A percentile compares a stretch with the other conserved stretches of the same genome.
phyloP scores from a whole-genome alignment of 805 yeast genomes.

The Cephaloascus fragrans region DNA sequence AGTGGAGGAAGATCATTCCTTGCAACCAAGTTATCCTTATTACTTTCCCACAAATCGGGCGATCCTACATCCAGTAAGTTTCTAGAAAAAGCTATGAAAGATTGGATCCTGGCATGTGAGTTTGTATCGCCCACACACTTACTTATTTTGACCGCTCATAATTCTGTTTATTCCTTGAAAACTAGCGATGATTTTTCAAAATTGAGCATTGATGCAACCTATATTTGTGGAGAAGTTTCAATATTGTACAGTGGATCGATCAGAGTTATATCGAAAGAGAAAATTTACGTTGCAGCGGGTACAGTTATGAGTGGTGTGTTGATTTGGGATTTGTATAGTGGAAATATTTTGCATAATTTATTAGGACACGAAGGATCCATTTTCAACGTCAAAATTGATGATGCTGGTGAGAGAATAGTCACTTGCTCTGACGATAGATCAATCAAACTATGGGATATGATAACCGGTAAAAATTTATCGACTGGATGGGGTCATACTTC shows the following conservation, averaged over 20 bases:
- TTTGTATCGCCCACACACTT: slow-evolving; percentile 29
- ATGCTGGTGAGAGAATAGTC: slow-evolving; percentile 43
- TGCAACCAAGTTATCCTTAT: slow-evolving; percentile 9
- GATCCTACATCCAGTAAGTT: slow-evolving; percentile 2
- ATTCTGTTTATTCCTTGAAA: slow-evolving; percentile 34
- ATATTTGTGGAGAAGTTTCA: slow-evolving; percentile 59
- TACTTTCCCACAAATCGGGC: too few species aligned
- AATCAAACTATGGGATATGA: slow-evolving; percentile 62
- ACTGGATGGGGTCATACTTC: slow-evolving; percentile 97
- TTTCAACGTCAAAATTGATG: slow-evolving; percentile 63
- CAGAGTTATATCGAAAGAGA: slow-evolving; percentile 26
- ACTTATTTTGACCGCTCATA: slow-evolving; percentile 71
- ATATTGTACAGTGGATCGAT: slow-evolving; percentile 84
- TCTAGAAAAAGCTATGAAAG: slow-evolving; percentile 48
- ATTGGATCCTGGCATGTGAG: slow-evolving; percentile 69
- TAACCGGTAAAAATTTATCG: slow-evolving; percentile 48
- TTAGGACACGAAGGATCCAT: slow-evolving; percentile 87
- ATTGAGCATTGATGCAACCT: slow-evolving; percentile 16
- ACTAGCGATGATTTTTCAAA: slow-evolving; percentile 20
- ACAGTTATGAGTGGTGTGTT: slow-evolving; percentile 87
- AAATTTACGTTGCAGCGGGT: slow-evolving; percentile 69
- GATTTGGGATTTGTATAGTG: slow-evolving; percentile 54
- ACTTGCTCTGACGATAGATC: slow-evolving; percentile 95
- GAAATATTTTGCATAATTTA: slow-evolving; percentile 40
- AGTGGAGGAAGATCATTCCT: slow-evolving; percentile 72